These are phyloP conservation scores for Camellia japonica DNA, from an alignment of 148 eudicot species.

Conservation along the genomic window DNA sequence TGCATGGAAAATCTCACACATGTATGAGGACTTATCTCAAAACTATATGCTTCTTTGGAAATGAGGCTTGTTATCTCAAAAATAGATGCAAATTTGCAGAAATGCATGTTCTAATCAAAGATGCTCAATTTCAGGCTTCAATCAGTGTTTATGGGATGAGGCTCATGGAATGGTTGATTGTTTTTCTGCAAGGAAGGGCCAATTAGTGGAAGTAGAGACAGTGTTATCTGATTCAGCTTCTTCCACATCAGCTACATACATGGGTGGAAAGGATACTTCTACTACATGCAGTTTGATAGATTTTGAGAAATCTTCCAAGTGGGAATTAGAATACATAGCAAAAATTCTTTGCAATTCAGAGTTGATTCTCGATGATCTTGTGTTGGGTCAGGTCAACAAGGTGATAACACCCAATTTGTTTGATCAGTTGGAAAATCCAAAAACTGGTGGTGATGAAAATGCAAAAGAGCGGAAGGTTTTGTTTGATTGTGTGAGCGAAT, in stretches of 20 bases:
- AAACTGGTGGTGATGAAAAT: slow-evolving; percentile 28
- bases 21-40: background rate
- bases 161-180: slow-evolving; percentile 35
- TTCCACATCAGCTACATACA: slow-evolving; percentile 30
- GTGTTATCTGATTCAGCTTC: slow-evolving; percentile 55
- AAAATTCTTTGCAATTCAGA: slow-evolving; percentile 48
- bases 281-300: slow-evolving; percentile 22
- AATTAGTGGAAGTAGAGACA: slow-evolving; percentile 39
- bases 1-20: background rate
- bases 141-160: slow-evolving; percentile 34
- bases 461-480: slow-evolving; percentile 50
- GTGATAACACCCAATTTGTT: slow-evolving; percentile 49
- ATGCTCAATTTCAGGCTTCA: slow-evolving; percentile 44
- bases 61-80: background rate
- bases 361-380: slow-evolving; percentile 38
- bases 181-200: slow-evolving; percentile 34
- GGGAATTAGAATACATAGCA: slow-evolving; percentile 68
- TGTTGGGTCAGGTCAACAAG: slow-evolving; percentile 38
- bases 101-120: slow-evolving; percentile 3
- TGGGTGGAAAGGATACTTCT: slow-evolving; percentile 26
- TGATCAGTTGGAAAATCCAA: slow-evolving; percentile 57
- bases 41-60: background rate
- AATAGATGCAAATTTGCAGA: background rate
- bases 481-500: slow-evolving; percentile 64
- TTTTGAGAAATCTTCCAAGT: slow-evolving; percentile 35